These are phyloP conservation scores for Paraphaeosphaeria minitans DNA, from an alignment of 2,329 filamentous ascomycete genomes.

Conservation along the genomic window DNA sequence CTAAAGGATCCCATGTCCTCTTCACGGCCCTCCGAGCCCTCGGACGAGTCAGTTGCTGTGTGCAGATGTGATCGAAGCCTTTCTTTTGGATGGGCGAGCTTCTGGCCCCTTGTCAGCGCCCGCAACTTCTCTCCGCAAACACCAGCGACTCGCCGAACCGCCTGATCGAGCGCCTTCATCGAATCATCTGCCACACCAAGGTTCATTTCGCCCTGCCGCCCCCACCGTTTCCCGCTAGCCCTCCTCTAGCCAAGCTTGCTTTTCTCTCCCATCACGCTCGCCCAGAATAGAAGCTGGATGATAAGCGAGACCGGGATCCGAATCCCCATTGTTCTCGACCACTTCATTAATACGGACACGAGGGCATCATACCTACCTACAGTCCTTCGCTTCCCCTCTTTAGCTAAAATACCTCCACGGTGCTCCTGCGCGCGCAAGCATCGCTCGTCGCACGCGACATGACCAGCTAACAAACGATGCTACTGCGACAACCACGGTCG, in stretches of 20 bases:
- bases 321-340: constrained; percentile 6
- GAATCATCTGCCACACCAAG: neutral
- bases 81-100: neutral
- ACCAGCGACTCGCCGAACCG: neutral
- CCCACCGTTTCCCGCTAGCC: neutral
- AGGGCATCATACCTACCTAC: neutral
- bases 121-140: neutral
- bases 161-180: neutral
- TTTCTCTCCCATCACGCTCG: neutral
- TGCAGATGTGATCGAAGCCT: neutral
- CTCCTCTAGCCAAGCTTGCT: neutral
- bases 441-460: neutral
- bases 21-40: neutral
- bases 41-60: neutral
- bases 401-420: neutral
- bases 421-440: neutral
- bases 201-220: neutral
- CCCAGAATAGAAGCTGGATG: constrained; percentile 4
- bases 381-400: neutral
- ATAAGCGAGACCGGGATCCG: constrained; percentile 8
- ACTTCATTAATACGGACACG: constrained; percentile 8
- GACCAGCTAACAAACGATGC: neutral
- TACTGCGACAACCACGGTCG: constrained; percentile 3
- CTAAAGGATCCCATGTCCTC: neutral
- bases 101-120: neutral